Percentiles rank a stretch among this genome's conserved stretches.
These are phyloP conservation scores for Starmerella asiatica DNA, from an alignment of 805 yeast genomes.

Conservation along the genomic window DNA sequence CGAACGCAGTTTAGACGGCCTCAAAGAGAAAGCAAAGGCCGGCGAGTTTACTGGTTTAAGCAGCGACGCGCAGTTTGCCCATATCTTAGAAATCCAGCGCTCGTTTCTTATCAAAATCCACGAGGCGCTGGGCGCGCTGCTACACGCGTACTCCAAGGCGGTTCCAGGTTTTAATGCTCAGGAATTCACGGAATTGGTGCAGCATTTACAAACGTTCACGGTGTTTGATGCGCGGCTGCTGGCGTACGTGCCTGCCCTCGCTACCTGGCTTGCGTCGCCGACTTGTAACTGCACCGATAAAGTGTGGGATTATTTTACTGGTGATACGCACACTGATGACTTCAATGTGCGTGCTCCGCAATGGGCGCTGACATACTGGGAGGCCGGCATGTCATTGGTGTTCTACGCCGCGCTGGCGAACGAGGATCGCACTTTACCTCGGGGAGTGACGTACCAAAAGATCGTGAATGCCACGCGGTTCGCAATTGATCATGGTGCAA, in stretches of 20 bases:
- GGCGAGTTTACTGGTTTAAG: conserved; percentile 39
- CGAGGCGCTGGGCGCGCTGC: conserved; percentile 54
- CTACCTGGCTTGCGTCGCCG: conserved; percentile 11
- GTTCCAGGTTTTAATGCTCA: conserved; percentile 20
- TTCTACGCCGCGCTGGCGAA: conserved; percentile 14
- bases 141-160: conserved; percentile 31
- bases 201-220: conserved; percentile 36
- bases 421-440: conserved; percentile 6
- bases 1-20: conserved; percentile 41
- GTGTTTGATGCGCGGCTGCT: conserved; percentile 47
- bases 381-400: conserved; percentile 21
- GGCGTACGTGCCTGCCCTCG: conserved; percentile 48
- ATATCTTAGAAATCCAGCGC: conserved; percentile 44
- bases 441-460: neutral
- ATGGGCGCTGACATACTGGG: conserved; percentile 24
- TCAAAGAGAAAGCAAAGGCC: conserved; percentile 39
- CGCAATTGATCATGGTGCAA: conserved; percentile 28
- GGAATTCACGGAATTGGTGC: conserved; percentile 32
- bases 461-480: conserved; percentile 20
- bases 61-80: conserved; percentile 33
- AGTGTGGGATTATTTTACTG: conserved; percentile 8
- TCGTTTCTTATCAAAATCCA: conserved; percentile 52
- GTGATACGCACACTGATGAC: neutral
- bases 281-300: conserved; percentile 4
- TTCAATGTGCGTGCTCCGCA: neutral